These are phyloP conservation scores for Cubamyces lactineus DNA, from an alignment of 768 basidiomycete species.

Conservation along the genomic window DNA sequence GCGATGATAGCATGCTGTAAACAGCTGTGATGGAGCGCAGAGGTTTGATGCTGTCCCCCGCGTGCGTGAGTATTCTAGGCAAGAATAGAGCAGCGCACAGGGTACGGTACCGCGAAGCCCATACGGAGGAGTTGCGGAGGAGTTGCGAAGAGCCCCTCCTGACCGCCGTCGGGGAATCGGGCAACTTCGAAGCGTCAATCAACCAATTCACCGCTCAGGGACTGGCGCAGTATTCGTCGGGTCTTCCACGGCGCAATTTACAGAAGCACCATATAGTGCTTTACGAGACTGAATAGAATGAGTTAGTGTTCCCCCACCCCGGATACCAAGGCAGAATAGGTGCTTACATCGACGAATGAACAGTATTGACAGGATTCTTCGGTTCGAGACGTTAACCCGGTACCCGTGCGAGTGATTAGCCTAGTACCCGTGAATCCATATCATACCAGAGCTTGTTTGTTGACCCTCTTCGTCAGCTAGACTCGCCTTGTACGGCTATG, in stretches of 20 bases:
- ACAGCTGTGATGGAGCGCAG: background rate
- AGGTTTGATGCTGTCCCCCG: background rate
- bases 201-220: constrained; percentile 8
- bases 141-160: background rate
- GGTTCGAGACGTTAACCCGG: too few relatives aligned
- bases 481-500: background rate
- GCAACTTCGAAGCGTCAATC: background rate
- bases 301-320: background rate
- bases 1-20: background rate
- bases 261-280: background rate
- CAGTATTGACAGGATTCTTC: too few relatives aligned
- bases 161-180: constrained; percentile 4
- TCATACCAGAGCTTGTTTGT: too few relatives aligned
- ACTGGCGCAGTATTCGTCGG: constrained; percentile 4
- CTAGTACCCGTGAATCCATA: too few relatives aligned
- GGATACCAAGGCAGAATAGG: background rate
- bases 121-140: background rate
- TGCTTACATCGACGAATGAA: background rate
- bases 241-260: constrained; percentile 9
- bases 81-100: constrained; percentile 11
- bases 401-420: too few relatives aligned
- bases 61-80: constrained; percentile 1
- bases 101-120: background rate
- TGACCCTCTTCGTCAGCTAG: too few relatives aligned
- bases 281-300: background rate